Evolutionary conservation across 768 basidiomycete genomes (phyloP), one percentile per base, ranked within the genome.

Genomic region (Pisolithus marmoratus): DNA sequence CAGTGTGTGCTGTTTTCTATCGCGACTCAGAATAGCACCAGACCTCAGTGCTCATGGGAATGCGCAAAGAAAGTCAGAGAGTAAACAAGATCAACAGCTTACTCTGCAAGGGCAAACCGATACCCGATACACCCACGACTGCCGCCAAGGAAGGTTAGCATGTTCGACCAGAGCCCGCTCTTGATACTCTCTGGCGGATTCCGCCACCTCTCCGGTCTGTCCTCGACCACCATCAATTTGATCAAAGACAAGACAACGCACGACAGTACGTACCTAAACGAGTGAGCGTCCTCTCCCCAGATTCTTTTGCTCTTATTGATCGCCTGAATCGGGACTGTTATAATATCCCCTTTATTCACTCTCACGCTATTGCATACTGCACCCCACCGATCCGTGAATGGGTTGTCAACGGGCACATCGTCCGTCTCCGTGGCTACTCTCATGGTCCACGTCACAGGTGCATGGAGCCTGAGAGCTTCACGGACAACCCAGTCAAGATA

Each of bases 271-370:
- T 68, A 78, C 70, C 78, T 72, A 71, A 88, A 88, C 54, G 67
- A 70, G 38, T 71, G 61, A n/a, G 84, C 83, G 60, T 90, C 84
- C 24, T 71, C 71, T 14, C 87, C 87, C 81, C 85, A 90, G 19
- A 84, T 67, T 29, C 67, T 69, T 48, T 51, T 51, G 55, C 70
- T 72, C 59, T 77, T 76, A 65, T 90, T 85, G 60, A 84, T 73
- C 1, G 80, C 76, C 56, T 77, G 73, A 45, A 83, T 79, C 7
- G 81, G 80, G 46, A 88, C 72, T 2, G 77, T 77, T 61, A 87
- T 73, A 54, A 77, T 75, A 57, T 84, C 81, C 44, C 80, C 74
- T 57, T 72, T 70, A 49, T 71, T 61, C 41, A 80, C 60, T 51
- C 63, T 66, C 53, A 81, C 70, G 48, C 56, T 58, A n/a, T 53